phyloP scores from a whole-genome alignment of 257 asterid species.

The Solanum clarkiae region DNA sequence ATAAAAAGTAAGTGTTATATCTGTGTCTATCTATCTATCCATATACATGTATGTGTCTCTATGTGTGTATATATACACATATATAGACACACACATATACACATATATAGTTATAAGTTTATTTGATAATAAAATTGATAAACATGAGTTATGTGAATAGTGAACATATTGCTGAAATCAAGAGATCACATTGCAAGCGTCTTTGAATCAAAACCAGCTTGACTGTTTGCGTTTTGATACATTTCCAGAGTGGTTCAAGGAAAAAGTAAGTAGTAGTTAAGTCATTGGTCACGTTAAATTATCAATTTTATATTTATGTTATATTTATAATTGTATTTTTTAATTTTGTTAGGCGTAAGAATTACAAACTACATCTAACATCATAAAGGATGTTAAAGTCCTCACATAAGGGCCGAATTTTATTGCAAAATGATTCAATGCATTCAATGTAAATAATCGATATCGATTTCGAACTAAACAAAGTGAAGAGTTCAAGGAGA shows the following conservation, averaged over 20 bases:
- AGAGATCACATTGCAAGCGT: not conserved
- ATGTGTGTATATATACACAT: too few species aligned
- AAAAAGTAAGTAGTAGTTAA: not conserved
- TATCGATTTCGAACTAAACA: not conserved
- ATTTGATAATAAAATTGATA: too few species aligned
- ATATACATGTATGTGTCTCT: too few species aligned
- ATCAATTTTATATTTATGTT: not conserved
- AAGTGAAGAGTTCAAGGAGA: not conserved
- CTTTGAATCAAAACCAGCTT: too few species aligned
- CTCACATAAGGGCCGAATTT: not conserved
- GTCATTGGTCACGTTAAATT: not conserved
- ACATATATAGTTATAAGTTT: too few species aligned
- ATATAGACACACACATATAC: too few species aligned
- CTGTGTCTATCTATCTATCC: too few species aligned
- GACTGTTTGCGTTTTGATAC: not conserved
- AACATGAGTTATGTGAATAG: not conserved
- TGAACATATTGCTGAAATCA: not conserved
- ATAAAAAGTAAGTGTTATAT: too few species aligned
- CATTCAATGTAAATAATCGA: not conserved
- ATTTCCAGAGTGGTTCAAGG: not conserved
- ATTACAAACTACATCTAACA: not conserved
- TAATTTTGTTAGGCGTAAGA: not conserved
- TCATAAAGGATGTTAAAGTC: not conserved
- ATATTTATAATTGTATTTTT: not conserved
- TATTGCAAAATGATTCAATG: not conserved